Evolutionary conservation across 768 basidiomycete genomes (phyloP).

Genomic region (Boletus coccyginus): DNA sequence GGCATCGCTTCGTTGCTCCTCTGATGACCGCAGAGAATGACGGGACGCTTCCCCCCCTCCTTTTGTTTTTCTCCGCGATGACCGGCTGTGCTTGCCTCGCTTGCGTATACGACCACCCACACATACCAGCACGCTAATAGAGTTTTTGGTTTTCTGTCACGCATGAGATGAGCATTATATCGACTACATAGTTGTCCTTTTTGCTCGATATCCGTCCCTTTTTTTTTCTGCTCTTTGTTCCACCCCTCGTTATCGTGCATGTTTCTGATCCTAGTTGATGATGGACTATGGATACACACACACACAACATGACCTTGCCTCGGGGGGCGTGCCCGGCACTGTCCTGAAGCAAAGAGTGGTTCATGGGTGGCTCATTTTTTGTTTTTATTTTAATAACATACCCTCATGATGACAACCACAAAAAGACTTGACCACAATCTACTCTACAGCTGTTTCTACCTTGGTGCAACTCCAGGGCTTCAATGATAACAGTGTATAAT

Average conservation of each 20-base stretch:
- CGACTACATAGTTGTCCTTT: not conserved
- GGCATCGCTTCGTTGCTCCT: slow-evolving; percentile 26
- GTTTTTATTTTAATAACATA: slow-evolving; percentile 16
- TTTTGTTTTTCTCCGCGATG: not conserved
- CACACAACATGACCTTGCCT: slow-evolving; percentile 15
- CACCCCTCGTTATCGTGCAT: not conserved
- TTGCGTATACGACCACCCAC: slow-evolving; percentile 5
- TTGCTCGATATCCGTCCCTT: not conserved
- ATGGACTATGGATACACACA: slow-evolving; percentile 25
- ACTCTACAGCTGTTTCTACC: too few species aligned
- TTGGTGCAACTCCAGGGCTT: too few species aligned
- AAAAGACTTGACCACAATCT: too few species aligned
- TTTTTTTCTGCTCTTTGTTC: not conserved
- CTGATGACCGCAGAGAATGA: slow-evolving; percentile 8
- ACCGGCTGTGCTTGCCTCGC: not conserved
- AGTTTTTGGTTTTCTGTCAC: not conserved
- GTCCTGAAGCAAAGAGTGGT: slow-evolving; percentile 1
- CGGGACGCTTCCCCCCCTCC: not conserved
- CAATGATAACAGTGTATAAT: too few species aligned
- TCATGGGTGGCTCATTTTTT: slow-evolving; percentile 8
- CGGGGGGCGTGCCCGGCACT: not conserved
- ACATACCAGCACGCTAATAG: slow-evolving; percentile 26
- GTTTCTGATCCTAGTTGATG: slow-evolving; percentile 12
- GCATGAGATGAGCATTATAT: slow-evolving; percentile 6
- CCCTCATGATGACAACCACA: not conserved